Base-by-base conservation (phyloP, 2,329 filamentous ascomycete species). In the Pseudocercospora vitis region DNA sequence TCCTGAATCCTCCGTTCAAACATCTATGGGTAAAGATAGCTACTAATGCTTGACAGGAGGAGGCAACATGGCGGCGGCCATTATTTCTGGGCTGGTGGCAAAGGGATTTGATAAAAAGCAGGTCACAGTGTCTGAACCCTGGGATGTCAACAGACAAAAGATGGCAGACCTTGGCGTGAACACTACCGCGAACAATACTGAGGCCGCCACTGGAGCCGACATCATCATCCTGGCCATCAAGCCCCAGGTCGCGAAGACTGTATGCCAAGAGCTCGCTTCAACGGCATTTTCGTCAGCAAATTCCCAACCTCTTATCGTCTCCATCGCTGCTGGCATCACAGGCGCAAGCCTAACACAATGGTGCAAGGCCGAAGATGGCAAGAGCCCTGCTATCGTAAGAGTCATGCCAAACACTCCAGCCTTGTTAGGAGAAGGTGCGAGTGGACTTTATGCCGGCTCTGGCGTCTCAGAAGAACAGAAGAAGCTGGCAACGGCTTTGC, bases 351-450 rank as follows among this genome's bases (percentile, higher is more conserved):
- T 65, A 12, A 60, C 55, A 11, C 54, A 58, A 23, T 65, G 63
- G 63, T 52, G 47, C 40, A 59, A 49, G 23, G 57, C 52, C 7
- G 55, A 57, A n/a, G 56, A 56, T 12, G 62, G 62, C 7, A 50
- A 57, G 29, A 52, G 53, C 12, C 59, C 61, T 33, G 52, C 62
- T 4, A 57, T 65, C 19, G 63, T 64, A 26, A 33, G 63, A 44
- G 60, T 62, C 28, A 65, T 65, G 63, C 63, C 63, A 4, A 65
- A 65, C 29, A 65, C 63, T 14, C 63, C 63, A 35, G 63, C 63
- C 6, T 46, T 65, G 18, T 51, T 63, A 2, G 63, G 63, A 4
- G 62, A 65, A 49, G 63, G 63, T 3, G 63, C 63, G 2, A 61
- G 56, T 29, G 63, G 63, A 7, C 33, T 65, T 5, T 65, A 55